Conservation (phyloP, 805 yeast species). For the Barnettozyma sp. region DNA sequence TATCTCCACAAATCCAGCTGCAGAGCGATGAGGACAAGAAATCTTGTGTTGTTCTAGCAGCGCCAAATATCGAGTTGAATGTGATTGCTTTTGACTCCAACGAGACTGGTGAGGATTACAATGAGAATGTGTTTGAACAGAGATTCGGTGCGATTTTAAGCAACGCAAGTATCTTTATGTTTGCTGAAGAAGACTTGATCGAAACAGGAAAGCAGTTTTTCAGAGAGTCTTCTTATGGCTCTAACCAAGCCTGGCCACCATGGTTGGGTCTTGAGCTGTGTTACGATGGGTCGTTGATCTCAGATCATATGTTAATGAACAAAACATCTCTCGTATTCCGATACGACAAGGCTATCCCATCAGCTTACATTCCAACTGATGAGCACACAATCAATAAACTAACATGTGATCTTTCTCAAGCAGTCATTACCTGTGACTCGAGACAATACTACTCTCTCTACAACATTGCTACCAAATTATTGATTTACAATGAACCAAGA, state of each 20-base stretch:
- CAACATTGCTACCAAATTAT: conserved; percentile 51
- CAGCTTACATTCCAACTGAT: conserved; percentile 31
- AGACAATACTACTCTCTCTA: conserved; percentile 63
- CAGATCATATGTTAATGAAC: conserved; percentile 49
- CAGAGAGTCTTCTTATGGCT: conserved; percentile 53
- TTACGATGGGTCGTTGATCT: conserved; percentile 42
- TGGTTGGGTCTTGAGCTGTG: conserved; percentile 76
- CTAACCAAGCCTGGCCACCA: conserved; percentile 72
- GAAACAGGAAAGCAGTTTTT: conserved; percentile 37
- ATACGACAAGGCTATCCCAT: conserved; percentile 45
- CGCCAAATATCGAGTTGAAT: conserved; percentile 65
- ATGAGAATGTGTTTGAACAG: conserved; percentile 47
- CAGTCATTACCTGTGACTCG: conserved; percentile 64
- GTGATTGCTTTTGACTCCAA: conserved; percentile 56
- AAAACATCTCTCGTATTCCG: conserved; percentile 57
- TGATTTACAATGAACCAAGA: conserved; percentile 71
- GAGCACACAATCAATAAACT: conserved; percentile 37
- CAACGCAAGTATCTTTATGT: conserved; percentile 66
- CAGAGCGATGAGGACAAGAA: conserved; percentile 44
- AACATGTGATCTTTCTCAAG: conserved; percentile 60
- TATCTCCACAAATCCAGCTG: conserved; percentile 80
- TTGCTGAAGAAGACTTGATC: conserved; percentile 44
- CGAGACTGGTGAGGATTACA: conserved; percentile 34
- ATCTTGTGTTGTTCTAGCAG: conserved; percentile 59
- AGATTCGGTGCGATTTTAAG: conserved; percentile 63